Conservation (phyloP, 768 basidiomycete genomes). For the Cantharellus cinnabarinus region DNA sequence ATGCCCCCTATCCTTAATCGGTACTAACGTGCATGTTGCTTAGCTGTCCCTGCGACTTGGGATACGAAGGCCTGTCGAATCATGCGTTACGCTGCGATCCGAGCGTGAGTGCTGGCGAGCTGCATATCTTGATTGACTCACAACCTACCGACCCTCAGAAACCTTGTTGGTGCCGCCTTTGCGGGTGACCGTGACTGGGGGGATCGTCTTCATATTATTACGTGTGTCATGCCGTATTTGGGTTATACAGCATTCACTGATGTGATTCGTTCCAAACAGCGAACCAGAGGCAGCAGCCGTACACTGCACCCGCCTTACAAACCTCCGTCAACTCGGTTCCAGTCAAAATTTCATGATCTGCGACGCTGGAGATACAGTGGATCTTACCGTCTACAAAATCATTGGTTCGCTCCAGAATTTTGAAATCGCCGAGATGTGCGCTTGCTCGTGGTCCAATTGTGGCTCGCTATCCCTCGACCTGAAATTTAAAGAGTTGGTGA, state of each 20-base stretch:
- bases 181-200: conserved; percentile 59
- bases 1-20: background rate
- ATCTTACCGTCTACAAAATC: conserved; percentile 34
- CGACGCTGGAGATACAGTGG: conserved; percentile 37
- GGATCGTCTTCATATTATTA: conserved; percentile 67
- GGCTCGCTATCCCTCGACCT: conserved; percentile 75
- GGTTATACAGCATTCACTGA: too few relatives aligned
- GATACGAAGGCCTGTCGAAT: conserved; percentile 68
- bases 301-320: conserved; percentile 65
- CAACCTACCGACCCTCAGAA: conserved; percentile 11
- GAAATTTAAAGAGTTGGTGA: conserved; percentile 64
- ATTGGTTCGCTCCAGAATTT: conserved; percentile 59
- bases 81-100: conserved; percentile 70
- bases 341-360: conserved; percentile 83
- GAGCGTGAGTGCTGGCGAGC: conserved; percentile 33
- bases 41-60: conserved; percentile 66
- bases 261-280: conserved; percentile 23
- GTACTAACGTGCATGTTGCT: too few relatives aligned
- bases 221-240: too few relatives aligned
- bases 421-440: conserved; percentile 85
- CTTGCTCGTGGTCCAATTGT: conserved; percentile 70
- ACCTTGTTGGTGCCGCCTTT: conserved; percentile 49
- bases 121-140: background rate
- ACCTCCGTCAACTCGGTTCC: conserved; percentile 55
- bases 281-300: conserved; percentile 78